These are phyloP conservation scores for Phytophthora crassamura DNA, from an alignment of 352 stramenopile genomes.

Conservation along the genomic window DNA sequence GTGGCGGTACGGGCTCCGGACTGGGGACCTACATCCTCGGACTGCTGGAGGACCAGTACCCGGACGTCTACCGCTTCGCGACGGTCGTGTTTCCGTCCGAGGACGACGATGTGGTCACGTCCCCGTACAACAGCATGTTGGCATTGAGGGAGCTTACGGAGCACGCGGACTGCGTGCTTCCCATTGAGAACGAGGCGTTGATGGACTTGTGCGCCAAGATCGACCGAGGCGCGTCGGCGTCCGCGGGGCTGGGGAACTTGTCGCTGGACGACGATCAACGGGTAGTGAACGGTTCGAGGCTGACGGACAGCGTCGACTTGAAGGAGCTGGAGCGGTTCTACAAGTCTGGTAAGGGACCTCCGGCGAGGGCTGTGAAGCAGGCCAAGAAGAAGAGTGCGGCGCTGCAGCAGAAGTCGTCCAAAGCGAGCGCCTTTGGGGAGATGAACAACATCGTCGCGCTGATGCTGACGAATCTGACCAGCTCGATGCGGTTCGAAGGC, in stretches of 20 bases:
- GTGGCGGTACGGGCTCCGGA: constrained; percentile 91
- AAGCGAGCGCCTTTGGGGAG: constrained; percentile 94
- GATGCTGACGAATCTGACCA: constrained; percentile 98
- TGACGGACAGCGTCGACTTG: constrained; percentile 59
- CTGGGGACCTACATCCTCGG: constrained; percentile 91
- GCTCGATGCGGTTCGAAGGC: constrained; percentile 98
- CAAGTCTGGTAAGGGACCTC: constrained; percentile 35
- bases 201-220: constrained; percentile 70
- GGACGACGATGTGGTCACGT: constrained; percentile 94
- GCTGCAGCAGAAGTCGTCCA: constrained; percentile 22
- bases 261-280: constrained; percentile 11
- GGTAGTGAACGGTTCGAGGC: constrained; percentile 43
- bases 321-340: constrained; percentile 60
- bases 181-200: constrained; percentile 92
- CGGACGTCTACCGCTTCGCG: constrained; percentile 86
- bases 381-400: constrained; percentile 32
- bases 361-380: constrained; percentile 21
- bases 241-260: constrained; percentile 15
- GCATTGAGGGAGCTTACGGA: constrained; percentile 83
- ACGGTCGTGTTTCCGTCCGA: constrained; percentile 84
- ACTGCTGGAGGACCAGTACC: constrained; percentile 86
- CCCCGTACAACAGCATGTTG: constrained; percentile 93
- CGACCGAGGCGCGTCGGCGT: constrained; percentile 16
- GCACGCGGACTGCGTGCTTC: constrained; percentile 91
- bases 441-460: constrained; percentile 99